Base-by-base conservation (phyloP, 305 asterid genomes). In the Salvia sclarea region DNA sequence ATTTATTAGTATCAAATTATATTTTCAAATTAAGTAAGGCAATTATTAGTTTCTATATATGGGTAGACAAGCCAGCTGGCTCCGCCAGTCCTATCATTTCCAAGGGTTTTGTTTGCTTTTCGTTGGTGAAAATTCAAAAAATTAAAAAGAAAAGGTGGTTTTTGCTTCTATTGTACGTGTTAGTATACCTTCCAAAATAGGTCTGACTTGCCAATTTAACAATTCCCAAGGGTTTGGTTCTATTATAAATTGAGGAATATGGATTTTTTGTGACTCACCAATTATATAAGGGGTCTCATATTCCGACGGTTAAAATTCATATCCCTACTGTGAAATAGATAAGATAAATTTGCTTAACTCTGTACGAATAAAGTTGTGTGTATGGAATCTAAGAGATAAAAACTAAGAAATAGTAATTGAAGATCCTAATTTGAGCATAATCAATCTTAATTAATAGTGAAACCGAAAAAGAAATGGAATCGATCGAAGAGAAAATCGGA, bases 181-280 rank as follows among this genome's bases (percentile, higher is more conserved):
- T 52, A 38, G 44, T 9, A 52, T 52, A 3, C 57, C 16, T 22
- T 5, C 31, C 57, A 20, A 50, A 50, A 50, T 28, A 22, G 5
- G 58, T 12, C 14, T 24, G n/a, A 12, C 35, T 53, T 5, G 30
- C 4, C 25, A 58, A 47, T 49, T 24, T 11, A 70, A 65, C 69
- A 66, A 73, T 59, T 66, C 62, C 63, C 72, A 22, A 65, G 68
- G 40, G 1, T 57, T 65, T 72, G 67, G 57, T 64, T 53, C 35
- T 31, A 43, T 18, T 40, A 14, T 43, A 44, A 30, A 30, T 43
- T 37, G 58, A 52, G 41, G 63, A 53, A 10, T 38, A 22, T 57
- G 61, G 50, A 52, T 66, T 66, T 1, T 1, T 18, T 48, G 13
- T 48, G 54, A 9, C n/a, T 17, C 25, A 8, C 6, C 41, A 35